Base-by-base conservation (phyloP, 2,329 filamentous ascomycete genomes). In the Chrysosporium queenslandicum region DNA sequence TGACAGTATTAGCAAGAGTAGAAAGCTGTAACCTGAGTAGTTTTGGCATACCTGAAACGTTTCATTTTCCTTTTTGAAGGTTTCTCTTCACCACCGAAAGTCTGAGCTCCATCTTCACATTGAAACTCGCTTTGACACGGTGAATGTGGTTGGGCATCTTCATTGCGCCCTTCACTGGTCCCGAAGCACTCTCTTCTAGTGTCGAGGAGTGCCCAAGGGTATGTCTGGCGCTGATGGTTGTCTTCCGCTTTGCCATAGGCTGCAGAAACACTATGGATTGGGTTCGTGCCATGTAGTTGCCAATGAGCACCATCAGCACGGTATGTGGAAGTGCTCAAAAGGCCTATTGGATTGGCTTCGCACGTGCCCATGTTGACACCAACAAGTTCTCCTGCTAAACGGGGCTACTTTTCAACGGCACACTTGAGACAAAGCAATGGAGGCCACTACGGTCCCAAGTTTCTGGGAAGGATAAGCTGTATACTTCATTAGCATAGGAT, bases 21-120 rank as follows among this genome's bases (percentile, higher is more conserved):
- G 16, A 48, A n/a, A 16, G 20, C 21, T 27, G 4, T 68, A 58
- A 75, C 87, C 84, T 85, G 80, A 65, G 91, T 91, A 91, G 91
- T 86, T 77, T 77, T 64, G 74, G 14, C 64, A 55, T 62, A 71
- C 69, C 69, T 65, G 40, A 71, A 72, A 43, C 69, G 64, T 60
- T 71, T 72, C 66, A 69, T 70, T 53, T 70, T 71, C 56, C 67
- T 70, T 55, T 68, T 71, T 7, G 70, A 68, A 32, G 62, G 48
- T 25, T 58, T 62, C 2, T 52, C 43, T 45, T 67, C 65, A 12
- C 29, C 21, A 21, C n/a, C 34, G 7, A 62, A 58, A 18, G 62
- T 56, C 49, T 55, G 66, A 48, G 61, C 55, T 21, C 52, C 57
- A 7, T 66, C 64, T 14, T 63, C 66, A 25, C 59, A 63, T 36